phyloP scores from a whole-genome alignment of 2,329 filamentous ascomycete genomes.

The Paecilomyces sp. region DNA sequence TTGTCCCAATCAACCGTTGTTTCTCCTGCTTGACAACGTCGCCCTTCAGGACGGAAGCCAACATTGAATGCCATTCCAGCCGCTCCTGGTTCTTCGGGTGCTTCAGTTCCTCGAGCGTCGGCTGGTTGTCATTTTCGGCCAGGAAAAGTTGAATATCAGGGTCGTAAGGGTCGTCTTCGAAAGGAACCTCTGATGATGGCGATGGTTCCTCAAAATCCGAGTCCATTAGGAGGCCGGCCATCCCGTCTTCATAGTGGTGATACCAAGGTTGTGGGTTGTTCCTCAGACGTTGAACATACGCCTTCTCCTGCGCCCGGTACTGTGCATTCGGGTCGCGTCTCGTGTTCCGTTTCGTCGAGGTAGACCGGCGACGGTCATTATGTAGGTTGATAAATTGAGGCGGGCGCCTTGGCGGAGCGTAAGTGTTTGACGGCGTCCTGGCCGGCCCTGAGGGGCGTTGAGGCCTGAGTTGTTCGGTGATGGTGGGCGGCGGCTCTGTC shows the following conservation, averaged over 20 bases:
- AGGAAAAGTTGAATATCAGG: slow-evolving; percentile 91
- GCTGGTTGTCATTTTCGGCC: slow-evolving; percentile 80
- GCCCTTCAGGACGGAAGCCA: slow-evolving; percentile 88
- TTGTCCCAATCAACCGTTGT: slow-evolving; percentile 79
- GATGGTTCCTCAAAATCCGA: slow-evolving; percentile 89
- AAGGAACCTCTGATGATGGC: slow-evolving; percentile 73
- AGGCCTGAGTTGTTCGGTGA: slow-evolving; percentile 38
- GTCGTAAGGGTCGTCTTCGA: slow-evolving; percentile 77
- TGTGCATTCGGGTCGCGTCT: slow-evolving; percentile 62
- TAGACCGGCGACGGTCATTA: slow-evolving; percentile 48
- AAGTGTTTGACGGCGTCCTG: slow-evolving; percentile 71
- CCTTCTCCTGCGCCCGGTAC: slow-evolving; percentile 81
- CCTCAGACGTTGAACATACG: slow-evolving; percentile 85
- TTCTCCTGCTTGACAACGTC: slow-evolving; percentile 98
- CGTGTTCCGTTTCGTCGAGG: slow-evolving; percentile 47
- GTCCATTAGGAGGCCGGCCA: slow-evolving; percentile 62
- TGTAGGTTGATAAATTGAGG: slow-evolving; percentile 42
- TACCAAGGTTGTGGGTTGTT: slow-evolving; percentile 76
- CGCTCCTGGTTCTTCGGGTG: slow-evolving; percentile 83
- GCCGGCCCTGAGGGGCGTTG: slow-evolving; percentile 63
- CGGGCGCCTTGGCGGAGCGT: slow-evolving; percentile 57
- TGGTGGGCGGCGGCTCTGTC: slow-evolving; percentile 20
- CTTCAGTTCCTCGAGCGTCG: slow-evolving; percentile 81
- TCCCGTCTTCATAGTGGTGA: slow-evolving; percentile 46
- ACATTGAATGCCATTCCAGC: slow-evolving; percentile 96